These are phyloP conservation scores for Agastache rugosa DNA, from an alignment of 257 asterid genomes.

Conservation along the genomic window DNA sequence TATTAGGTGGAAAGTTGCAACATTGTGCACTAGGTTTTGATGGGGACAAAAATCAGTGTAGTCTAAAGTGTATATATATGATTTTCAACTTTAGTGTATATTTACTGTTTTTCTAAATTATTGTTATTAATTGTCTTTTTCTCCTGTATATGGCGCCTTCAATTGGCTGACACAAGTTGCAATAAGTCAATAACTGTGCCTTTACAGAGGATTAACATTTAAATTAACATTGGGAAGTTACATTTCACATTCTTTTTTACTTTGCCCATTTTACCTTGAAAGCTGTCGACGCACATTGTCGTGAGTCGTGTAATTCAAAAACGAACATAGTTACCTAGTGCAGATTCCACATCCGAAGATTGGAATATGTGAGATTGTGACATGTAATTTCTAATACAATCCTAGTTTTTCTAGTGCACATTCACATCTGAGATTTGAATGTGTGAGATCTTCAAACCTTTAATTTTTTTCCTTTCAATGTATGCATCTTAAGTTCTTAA, in stretches of 20 bases:
- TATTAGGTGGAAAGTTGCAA: constrained; percentile 42
- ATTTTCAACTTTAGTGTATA: constrained; percentile 32
- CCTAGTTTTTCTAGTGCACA: neutral
- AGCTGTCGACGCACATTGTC: neutral
- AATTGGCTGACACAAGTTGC: constrained; percentile 28
- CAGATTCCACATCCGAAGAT: neutral
- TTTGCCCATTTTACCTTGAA: neutral
- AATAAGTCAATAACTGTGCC: neutral
- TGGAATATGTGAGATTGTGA: neutral
- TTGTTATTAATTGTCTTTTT: neutral
- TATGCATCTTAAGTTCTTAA: neutral
- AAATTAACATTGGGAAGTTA: neutral
- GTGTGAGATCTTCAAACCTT: neutral
- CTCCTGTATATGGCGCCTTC: too few relatives aligned
- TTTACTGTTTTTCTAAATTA: constrained; percentile 18
- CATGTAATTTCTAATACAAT: neutral
- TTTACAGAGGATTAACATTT: neutral
- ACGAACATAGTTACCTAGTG: neutral
- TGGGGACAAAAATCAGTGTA: constrained; percentile 33
- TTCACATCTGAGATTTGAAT: neutral
- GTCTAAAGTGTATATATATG: constrained; percentile 35
- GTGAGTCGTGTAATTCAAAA: neutral
- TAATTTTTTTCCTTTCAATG: constrained; percentile 16
- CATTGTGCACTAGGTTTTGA: constrained; percentile 40
- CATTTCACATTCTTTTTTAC: neutral